These are phyloP conservation scores for Chytriomyces sp. DNA, from an alignment of 192 early-diverging fungal genomes.

Conservation along the genomic window DNA sequence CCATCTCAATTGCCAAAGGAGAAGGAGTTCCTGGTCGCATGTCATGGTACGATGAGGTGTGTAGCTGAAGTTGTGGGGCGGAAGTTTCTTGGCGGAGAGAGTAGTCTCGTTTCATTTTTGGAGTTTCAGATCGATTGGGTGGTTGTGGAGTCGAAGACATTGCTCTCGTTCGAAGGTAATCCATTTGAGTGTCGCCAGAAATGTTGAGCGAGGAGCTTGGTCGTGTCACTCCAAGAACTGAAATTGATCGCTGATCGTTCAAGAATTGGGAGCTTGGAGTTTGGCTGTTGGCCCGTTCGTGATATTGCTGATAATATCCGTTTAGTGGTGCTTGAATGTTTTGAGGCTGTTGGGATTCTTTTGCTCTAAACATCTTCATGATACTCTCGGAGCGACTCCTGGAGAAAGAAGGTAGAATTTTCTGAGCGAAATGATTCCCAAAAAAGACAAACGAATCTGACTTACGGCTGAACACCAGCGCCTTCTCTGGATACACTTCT, in stretches of 20 bases:
- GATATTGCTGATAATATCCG: too few relatives aligned
- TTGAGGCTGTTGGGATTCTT: too few relatives aligned
- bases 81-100: neutral
- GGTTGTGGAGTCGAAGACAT: neutral
- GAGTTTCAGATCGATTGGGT: neutral
- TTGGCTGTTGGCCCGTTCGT: too few relatives aligned
- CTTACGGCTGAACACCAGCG: neutral
- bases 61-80: neutral
- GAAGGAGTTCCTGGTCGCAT: neutral
- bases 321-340: too few relatives aligned
- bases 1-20: neutral
- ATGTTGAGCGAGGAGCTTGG: neutral
- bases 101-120: neutral
- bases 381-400: too few relatives aligned
- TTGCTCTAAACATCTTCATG: too few relatives aligned
- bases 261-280: neutral
- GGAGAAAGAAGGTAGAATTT: too few relatives aligned
- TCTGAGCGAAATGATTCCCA: too few relatives aligned
- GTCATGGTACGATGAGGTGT: slow-evolving; percentile 6
- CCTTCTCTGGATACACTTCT: neutral
- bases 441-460: too few relatives aligned
- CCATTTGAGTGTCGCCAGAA: neutral
- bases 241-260: neutral
- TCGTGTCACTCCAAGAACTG: neutral
- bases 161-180: neutral